phyloP scores from a whole-genome alignment of 2,329 filamentous ascomycete species.

The Talaromyces amestolkiae region DNA sequence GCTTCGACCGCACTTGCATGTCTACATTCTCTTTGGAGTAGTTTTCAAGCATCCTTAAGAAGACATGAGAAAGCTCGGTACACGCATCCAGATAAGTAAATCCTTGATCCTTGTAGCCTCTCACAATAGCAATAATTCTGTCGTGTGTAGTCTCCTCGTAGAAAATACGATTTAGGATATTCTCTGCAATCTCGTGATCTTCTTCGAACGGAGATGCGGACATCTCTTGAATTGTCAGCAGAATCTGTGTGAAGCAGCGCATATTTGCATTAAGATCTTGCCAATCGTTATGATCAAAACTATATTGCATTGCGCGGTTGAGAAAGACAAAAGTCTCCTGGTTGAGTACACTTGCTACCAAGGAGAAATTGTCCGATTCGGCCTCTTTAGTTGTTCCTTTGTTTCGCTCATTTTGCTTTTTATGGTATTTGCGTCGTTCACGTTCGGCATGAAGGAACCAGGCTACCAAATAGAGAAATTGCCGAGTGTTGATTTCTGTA shows the following conservation, averaged over 20 bases:
- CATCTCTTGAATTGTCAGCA: conserved; percentile 93
- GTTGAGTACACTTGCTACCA: conserved; percentile 85
- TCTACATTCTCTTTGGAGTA: conserved; percentile 95
- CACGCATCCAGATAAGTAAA: conserved; percentile 90
- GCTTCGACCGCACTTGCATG: conserved; percentile 83
- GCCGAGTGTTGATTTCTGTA: conserved; percentile 70
- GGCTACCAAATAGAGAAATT: conserved; percentile 87
- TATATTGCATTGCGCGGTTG: conserved; percentile 75
- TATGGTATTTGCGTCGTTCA: conserved; percentile 62
- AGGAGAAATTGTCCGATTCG: conserved; percentile 72
- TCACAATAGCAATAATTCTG: conserved; percentile 72
- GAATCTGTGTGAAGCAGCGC: conserved; percentile 91
- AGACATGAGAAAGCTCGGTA: conserved; percentile 88
- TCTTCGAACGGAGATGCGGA: conserved; percentile 77
- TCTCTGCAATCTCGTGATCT: conserved; percentile 97
- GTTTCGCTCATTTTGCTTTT: conserved; percentile 50
- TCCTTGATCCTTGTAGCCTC: conserved; percentile 88
- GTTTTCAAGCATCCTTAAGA: conserved; percentile 83
- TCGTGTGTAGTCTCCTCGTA: conserved; percentile 97
- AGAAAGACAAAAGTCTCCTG: conserved; percentile 93
- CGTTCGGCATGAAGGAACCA: conserved; percentile 93
- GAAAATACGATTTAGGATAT: conserved; percentile 94
- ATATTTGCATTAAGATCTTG: conserved; percentile 81
- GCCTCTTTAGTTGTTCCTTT: conserved; percentile 53
- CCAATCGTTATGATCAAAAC: conserved; percentile 82